Base-by-base conservation (phyloP, 108 stramenopile genomes). In the Cyclostephanos invisitatus region DNA sequence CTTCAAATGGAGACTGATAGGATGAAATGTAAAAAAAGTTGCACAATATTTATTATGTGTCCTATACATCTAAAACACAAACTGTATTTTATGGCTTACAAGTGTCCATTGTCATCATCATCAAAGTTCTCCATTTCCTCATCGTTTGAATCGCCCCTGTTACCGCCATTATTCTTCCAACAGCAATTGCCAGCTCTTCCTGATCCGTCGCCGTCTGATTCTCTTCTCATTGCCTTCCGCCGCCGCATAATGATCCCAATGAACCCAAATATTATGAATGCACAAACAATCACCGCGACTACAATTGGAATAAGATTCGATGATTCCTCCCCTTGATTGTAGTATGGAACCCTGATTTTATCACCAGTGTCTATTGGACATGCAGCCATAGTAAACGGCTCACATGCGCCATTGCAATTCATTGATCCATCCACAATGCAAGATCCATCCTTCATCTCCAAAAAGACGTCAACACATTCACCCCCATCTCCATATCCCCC, bases 181-280 rank as follows among this genome's bases (percentile, higher is more conserved):
- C 44, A 46, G 44, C 12, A 46, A 15, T 17, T 46, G 14, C 12
- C 14, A 46, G 12, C 1, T 17, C 12, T 2, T 17, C 44, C 44
- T 46, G 44, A 46, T 46, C 17, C 2, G 15, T 15, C 44, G 15
- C 14, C 44, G 17, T 15, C 15, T 3, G 44, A 46, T 14, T 46
- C 14, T 46, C 15, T 14, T 14, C 3, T 0, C 14, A 46, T 14
- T 20, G 53, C 22, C 53, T 80, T 60, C n/a, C 71, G 47, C 47
- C 57, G 74, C 14, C 59, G 66, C 8, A 68, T 24, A 12, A 80
- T 53, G 44, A 80, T 73, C 15, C 64, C 66, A 42, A 37, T 61
- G 25, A 80, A 46, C 14, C 79, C 79, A 68, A 73, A 73, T 10
- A 80, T 47, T 1, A 73, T 48, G 25, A 80, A 80, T 49, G 57